phyloP scores from a whole-genome alignment of 2,329 filamentous ascomycete genomes.

The Periconia macrospinosa region DNA sequence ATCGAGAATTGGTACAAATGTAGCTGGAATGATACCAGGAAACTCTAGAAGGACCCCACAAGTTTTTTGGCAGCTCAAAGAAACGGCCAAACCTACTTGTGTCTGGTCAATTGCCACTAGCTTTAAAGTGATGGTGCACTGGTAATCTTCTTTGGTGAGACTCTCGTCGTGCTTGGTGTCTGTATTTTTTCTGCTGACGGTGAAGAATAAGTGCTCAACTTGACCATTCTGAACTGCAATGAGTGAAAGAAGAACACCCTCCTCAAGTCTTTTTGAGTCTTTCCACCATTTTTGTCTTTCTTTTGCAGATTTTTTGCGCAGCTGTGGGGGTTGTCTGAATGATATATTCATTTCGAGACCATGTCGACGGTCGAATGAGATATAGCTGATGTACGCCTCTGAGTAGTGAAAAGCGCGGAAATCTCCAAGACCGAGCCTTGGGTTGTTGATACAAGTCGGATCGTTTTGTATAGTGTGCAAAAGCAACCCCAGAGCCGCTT shows the following conservation, averaged over 20 bases:
- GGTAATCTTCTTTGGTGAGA: conserved; percentile 6
- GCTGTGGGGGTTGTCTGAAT: conserved; percentile 18
- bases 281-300: conserved; percentile 27
- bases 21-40: conserved; percentile 29
- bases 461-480: conserved; percentile 17
- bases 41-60: conserved; percentile 30
- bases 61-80: conserved; percentile 7
- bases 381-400: conserved; percentile 16
- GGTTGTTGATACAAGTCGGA: conserved; percentile 1
- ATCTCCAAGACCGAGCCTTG: conserved; percentile 18
- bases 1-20: conserved; percentile 32
- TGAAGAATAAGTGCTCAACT: conserved; percentile 31
- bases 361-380: conserved; percentile 17
- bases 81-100: conserved; percentile 14
- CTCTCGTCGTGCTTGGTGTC: conserved; percentile 10
- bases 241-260: conserved; percentile 31
- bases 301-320: conserved; percentile 13
- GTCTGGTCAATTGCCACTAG: conserved; percentile 16
- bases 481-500: conserved; percentile 20
- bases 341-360: conserved; percentile 23
- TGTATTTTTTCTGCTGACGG: conserved; percentile 14
- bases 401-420: conserved; percentile 23
- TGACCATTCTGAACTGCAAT: conserved; percentile 12
- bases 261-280: conserved; percentile 24
- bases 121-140: conserved; percentile 16